phyloP scores from a whole-genome alignment of 2,329 filamentous ascomycete genomes.

The Neofusicoccum sp. region DNA sequence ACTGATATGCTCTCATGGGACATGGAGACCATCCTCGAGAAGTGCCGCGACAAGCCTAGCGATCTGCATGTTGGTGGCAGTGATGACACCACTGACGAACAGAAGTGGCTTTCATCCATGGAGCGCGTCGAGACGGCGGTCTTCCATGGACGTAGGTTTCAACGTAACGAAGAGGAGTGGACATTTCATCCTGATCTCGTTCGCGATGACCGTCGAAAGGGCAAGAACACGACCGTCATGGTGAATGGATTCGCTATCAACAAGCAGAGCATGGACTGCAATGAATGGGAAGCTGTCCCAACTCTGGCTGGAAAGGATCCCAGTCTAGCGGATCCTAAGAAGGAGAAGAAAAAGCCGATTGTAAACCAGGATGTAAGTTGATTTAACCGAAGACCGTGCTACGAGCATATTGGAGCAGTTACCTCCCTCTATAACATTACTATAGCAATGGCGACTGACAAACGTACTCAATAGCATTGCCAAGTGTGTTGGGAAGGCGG shows the following conservation, averaged over 20 bases:
- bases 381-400: too few species aligned
- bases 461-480: slow-evolving; percentile 43
- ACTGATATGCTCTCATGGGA: slow-evolving; percentile 60
- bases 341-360: slow-evolving; percentile 49
- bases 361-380: slow-evolving; percentile 40
- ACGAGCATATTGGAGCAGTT: too few species aligned
- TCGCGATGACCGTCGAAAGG: slow-evolving; percentile 50
- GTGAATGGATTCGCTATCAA: slow-evolving; percentile 55
- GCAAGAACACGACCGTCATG: slow-evolving; percentile 59
- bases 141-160: slow-evolving; percentile 56
- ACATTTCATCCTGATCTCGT: slow-evolving; percentile 25
- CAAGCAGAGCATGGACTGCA: slow-evolving; percentile 56
- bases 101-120: slow-evolving; percentile 56
- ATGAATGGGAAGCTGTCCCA: slow-evolving; percentile 57
- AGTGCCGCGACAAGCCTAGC: slow-evolving; percentile 53
- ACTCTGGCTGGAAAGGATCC: slow-evolving; percentile 57
- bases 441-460: too few species aligned
- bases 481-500: slow-evolving; percentile 53
- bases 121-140: slow-evolving; percentile 58
- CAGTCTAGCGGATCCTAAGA: slow-evolving; percentile 48
- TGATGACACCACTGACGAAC: slow-evolving; percentile 46
- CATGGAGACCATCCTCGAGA: slow-evolving; percentile 52
- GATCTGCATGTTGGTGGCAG: slow-evolving; percentile 40
- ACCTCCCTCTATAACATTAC: too few species aligned
- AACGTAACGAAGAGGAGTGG: slow-evolving; percentile 32